Percentiles rank a stretch among this genome's conserved stretches.
Evolutionary conservation across 768 basidiomycete species (phyloP).

Genomic region (Cubamyces lactineus): DNA sequence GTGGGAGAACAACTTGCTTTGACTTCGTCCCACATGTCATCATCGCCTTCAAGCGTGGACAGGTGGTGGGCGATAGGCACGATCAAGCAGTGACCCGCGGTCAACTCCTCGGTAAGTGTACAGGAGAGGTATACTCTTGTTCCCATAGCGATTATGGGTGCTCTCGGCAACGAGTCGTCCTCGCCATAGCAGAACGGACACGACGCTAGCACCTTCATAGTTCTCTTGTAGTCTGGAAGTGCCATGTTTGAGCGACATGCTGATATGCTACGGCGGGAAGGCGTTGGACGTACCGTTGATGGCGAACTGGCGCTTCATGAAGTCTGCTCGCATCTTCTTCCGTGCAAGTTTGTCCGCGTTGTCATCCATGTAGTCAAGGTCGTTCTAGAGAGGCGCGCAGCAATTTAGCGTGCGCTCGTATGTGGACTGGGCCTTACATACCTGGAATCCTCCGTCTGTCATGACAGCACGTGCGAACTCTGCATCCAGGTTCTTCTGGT

Average conservation of each 20-base stretch:
- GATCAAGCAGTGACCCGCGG: constrained; percentile 91
- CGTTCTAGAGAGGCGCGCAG: constrained; percentile 51
- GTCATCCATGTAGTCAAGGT: constrained; percentile 95
- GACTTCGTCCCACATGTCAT: constrained; percentile 98
- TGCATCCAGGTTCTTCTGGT: constrained; percentile 90
- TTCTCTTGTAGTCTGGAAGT: constrained; percentile 84
- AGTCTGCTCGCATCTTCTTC: constrained; percentile 95
- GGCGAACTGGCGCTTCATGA: constrained; percentile 96
- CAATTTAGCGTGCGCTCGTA: background rate
- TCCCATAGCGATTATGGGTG: constrained; percentile 88
- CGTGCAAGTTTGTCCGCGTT: constrained; percentile 92
- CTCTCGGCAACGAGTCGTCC: constrained; percentile 87
- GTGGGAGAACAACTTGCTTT: constrained; percentile 52
- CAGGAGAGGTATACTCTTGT: constrained; percentile 91
- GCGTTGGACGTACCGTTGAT: constrained; percentile 69
- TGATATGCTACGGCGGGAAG: background rate
- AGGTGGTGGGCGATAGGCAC: constrained; percentile 95
- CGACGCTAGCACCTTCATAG: constrained; percentile 84
- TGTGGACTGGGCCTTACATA: constrained; percentile 36
- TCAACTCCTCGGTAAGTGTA: constrained; percentile 84
- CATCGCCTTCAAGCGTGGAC: constrained; percentile 89
- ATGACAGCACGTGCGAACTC: constrained; percentile 89
- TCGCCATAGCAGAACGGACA: constrained; percentile 93
- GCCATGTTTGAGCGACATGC: constrained; percentile 2
- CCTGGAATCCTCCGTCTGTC: constrained; percentile 86